Conservation (phyloP, 1,284 basidiomycete genomes). For the Ceratobasidium theobromae region DNA sequence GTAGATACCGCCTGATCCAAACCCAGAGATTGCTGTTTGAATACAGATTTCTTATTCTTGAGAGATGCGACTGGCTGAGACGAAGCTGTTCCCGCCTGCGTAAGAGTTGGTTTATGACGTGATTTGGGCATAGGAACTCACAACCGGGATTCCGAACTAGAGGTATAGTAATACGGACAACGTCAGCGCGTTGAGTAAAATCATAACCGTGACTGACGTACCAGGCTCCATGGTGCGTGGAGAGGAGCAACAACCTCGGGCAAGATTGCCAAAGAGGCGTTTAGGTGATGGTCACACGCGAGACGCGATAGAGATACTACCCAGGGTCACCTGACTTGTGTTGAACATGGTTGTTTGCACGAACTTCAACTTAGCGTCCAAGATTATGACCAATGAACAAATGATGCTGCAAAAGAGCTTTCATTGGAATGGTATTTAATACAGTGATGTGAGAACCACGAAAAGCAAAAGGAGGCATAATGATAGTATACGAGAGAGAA, state of each 20-base stretch:
- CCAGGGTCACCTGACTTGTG: not conserved
- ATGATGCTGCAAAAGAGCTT: slow-evolving; percentile 4
- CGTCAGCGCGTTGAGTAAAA: too few species aligned
- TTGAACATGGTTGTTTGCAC: not conserved
- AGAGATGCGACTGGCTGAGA: slow-evolving; percentile 40
- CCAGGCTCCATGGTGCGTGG: too few species aligned
- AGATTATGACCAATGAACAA: not conserved
- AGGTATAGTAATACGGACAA: too few species aligned
- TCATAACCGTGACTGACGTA: too few species aligned
- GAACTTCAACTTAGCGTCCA: too few species aligned
- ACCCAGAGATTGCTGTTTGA: slow-evolving; percentile 75
- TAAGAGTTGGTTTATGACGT: not conserved
- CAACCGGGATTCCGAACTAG: not conserved
- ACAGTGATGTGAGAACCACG: slow-evolving; percentile 11
- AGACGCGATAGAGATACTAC: not conserved
- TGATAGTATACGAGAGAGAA: slow-evolving; percentile 26
- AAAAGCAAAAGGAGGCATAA: slow-evolving; percentile 14
- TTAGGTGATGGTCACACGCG: not conserved
- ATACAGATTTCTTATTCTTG: slow-evolving; percentile 65
- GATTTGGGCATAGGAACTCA: not conserved
- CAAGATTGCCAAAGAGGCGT: too few species aligned
- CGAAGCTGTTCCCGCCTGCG: not conserved
- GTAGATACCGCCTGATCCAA: slow-evolving; percentile 79
- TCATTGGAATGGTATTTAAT: slow-evolving; percentile 32
- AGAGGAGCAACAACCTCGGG: too few species aligned